Conservation (phyloP, 495 filamentous ascomycete species). For the Poronia punctata region DNA sequence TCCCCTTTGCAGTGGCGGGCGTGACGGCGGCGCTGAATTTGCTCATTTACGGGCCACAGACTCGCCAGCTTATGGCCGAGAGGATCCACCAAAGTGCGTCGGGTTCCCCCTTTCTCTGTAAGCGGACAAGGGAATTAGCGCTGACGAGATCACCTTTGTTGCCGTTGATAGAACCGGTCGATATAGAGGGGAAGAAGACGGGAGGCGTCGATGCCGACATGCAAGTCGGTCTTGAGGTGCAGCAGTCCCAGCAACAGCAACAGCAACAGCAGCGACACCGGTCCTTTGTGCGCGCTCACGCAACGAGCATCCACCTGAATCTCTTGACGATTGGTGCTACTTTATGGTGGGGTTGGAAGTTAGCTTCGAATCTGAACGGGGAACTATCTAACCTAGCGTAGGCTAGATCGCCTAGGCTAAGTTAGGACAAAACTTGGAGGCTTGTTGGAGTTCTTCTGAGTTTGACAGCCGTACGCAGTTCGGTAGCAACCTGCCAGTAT, state of each 20-base stretch:
- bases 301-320: constrained; percentile 52
- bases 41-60: constrained; percentile 40
- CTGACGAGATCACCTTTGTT: neutral
- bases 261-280: constrained; percentile 35
- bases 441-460: too few relatives aligned
- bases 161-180: constrained; percentile 17
- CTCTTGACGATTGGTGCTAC: constrained; percentile 43
- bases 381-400: too few relatives aligned
- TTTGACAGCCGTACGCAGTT: too few relatives aligned
- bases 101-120: neutral
- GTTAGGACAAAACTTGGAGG: too few relatives aligned
- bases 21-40: constrained; percentile 41
- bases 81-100: constrained; percentile 36
- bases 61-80: constrained; percentile 37
- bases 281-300: constrained; percentile 43
- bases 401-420: too few relatives aligned
- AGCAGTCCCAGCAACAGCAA: too few relatives aligned
- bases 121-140: neutral
- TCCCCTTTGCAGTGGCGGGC: constrained; percentile 34
- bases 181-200: constrained; percentile 8
- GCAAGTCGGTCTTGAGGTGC: constrained; percentile 27
- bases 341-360: constrained; percentile 42
- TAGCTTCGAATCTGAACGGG: constrained; percentile 28
- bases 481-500: too few relatives aligned
- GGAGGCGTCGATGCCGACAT: constrained; percentile 5